A percentile compares a stretch with the other conserved stretches of the same genome.
phyloP scores from a whole-genome alignment of 75 land plant genomes.

The Cryptomeria japonica region DNA sequence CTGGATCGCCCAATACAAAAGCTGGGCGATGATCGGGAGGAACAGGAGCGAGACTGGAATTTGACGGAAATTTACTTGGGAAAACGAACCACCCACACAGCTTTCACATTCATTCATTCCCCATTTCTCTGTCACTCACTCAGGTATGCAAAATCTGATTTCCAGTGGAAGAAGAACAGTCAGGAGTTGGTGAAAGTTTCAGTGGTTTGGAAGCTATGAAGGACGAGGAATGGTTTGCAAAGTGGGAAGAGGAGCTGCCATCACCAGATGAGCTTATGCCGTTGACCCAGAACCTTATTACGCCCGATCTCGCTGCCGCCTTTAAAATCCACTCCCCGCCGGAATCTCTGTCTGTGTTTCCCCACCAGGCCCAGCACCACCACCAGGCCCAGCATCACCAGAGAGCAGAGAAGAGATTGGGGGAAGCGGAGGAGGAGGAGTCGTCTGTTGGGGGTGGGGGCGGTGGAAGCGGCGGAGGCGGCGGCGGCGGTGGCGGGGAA shows the following conservation, averaged over 20 bases:
- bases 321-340: conserved; percentile 48
- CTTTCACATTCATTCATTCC: too few relatives aligned
- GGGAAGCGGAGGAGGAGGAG: neutral
- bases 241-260: conserved; percentile 70
- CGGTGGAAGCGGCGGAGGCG: conserved; percentile 23
- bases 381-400: neutral
- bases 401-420: neutral
- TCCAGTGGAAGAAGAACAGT: neutral
- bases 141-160: neutral
- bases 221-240: conserved; percentile 65
- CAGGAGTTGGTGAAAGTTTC: too few relatives aligned
- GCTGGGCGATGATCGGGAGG: neutral
- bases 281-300: conserved; percentile 72
- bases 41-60: neutral
- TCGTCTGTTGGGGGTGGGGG: neutral
- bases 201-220: neutral
- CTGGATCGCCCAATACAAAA: neutral
- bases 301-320: conserved; percentile 78
- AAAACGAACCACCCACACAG: too few relatives aligned
- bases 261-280: conserved; percentile 74
- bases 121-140: neutral
- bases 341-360: neutral
- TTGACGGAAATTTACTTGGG: neutral
- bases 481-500: conserved; percentile 33
- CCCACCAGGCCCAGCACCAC: neutral